Conservation (phyloP, 2,329 filamentous ascomycete species). For the Aureobasidium lini region DNA sequence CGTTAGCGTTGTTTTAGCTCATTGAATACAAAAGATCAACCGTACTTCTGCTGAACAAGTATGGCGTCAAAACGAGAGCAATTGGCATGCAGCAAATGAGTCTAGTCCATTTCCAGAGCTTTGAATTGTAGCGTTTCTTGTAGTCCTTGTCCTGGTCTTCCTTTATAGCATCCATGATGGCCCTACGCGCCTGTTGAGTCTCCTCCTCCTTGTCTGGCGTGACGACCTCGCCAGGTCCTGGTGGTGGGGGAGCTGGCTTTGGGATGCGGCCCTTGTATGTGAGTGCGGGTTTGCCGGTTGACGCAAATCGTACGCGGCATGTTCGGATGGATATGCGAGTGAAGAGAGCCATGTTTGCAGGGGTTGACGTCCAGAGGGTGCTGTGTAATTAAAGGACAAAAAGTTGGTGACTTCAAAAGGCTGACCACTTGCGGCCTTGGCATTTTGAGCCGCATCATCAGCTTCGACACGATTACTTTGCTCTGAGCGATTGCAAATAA, state of each 20-base stretch:
- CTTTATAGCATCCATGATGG: background rate
- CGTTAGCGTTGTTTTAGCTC: background rate
- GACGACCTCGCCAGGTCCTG: background rate
- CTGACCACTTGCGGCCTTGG: no score
- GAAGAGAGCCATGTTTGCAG: background rate
- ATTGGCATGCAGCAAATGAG: conserved; percentile 3
- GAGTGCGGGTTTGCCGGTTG: background rate
- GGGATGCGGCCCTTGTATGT: conserved; percentile 9
- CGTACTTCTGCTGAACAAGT: conserved; percentile 9
- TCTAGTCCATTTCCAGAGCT: background rate
- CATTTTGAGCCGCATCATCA: no score
- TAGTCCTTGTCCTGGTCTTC: background rate
- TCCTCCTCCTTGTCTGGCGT: background rate
- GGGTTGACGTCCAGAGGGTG: no score
- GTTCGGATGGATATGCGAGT: background rate
- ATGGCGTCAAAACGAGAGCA: background rate
- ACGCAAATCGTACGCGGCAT: background rate
- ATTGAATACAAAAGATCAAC: no score
- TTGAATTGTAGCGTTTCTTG: background rate
- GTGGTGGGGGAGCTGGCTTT: background rate
- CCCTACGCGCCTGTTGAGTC: background rate
- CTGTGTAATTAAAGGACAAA: no score
- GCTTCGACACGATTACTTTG: no score
- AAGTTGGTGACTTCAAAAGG: no score
- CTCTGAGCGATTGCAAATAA: no score